Conservation (phyloP, 2,329 filamentous ascomycete species). For the Beauveria sp. region DNA sequence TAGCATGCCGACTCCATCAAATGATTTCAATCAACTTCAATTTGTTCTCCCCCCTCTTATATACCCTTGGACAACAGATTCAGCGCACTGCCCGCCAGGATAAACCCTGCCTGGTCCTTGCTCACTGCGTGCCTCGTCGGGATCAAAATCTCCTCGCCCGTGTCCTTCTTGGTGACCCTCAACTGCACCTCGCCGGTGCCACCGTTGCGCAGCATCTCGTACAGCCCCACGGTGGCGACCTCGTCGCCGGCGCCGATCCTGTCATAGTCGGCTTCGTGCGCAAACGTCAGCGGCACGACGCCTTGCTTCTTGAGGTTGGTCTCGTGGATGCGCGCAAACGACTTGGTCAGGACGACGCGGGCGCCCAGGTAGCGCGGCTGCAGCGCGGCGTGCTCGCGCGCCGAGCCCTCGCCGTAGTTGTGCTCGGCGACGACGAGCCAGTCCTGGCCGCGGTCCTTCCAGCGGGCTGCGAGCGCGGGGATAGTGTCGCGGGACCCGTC, state of each 20-base stretch:
- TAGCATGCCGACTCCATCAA: not conserved
- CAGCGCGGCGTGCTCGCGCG: slow-evolving; percentile 81
- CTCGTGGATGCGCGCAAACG: slow-evolving; percentile 88
- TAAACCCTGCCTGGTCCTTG: slow-evolving; percentile 84
- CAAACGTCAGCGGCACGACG: slow-evolving; percentile 88
- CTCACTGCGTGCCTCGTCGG: slow-evolving; percentile 82
- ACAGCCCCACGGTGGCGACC: slow-evolving; percentile 73
- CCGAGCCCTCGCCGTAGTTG: slow-evolving; percentile 91
- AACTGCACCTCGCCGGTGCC: slow-evolving; percentile 73
- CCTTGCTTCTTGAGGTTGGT: slow-evolving; percentile 97
- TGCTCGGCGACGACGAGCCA: slow-evolving; percentile 97
- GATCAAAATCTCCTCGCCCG: slow-evolving; percentile 60
- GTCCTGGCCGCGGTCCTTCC: slow-evolving; percentile 65
- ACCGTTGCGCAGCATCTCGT: slow-evolving; percentile 69
- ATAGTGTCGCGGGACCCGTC: slow-evolving; percentile 70
- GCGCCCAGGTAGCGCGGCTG: slow-evolving; percentile 88
- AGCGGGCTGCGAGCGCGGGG: slow-evolving; percentile 76
- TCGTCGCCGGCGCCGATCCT: slow-evolving; percentile 73
- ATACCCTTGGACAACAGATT: slow-evolving; percentile 70
- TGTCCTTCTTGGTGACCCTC: slow-evolving; percentile 48
- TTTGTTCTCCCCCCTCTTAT: slow-evolving; percentile 10
- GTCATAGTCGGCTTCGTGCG: slow-evolving; percentile 81
- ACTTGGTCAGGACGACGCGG: slow-evolving; percentile 75
- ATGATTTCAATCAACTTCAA: not conserved
- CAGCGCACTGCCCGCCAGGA: slow-evolving; percentile 86